These are phyloP conservation scores for Ceriops zippeliana DNA, from an alignment of 345 rosid genomes.

Conservation along the genomic window DNA sequence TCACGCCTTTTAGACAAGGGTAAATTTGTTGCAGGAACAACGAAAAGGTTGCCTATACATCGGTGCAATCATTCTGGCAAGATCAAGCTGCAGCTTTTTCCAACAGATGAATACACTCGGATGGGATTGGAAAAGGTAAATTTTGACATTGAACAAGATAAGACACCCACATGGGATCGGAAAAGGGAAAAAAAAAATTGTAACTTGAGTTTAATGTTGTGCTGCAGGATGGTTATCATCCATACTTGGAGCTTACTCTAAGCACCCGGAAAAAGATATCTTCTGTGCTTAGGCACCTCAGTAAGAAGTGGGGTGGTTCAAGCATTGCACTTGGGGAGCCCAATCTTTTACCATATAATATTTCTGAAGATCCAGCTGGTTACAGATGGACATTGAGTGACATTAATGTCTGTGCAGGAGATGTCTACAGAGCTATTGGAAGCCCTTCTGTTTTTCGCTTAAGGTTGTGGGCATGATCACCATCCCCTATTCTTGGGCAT, in stretches of 20 bases:
- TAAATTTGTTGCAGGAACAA: constrained; percentile 14
- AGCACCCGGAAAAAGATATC: constrained; percentile 62
- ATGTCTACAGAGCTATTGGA: constrained; percentile 58
- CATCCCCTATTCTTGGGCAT: constrained; percentile 10
- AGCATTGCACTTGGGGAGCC: constrained; percentile 60
- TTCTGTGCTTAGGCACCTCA: constrained; percentile 68
- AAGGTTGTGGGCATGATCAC: constrained; percentile 42
- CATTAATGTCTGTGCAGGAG: constrained; percentile 40
- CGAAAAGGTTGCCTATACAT: constrained; percentile 16
- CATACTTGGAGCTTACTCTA: constrained; percentile 83
- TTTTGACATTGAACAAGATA: neutral
- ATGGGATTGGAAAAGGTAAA: constrained; percentile 68
- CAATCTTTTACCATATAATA: constrained; percentile 50
- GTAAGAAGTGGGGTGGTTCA: constrained; percentile 68
- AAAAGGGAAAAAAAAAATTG: neutral
- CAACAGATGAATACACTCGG: constrained; percentile 60
- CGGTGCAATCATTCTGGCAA: constrained; percentile 38
- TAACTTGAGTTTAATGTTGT: constrained; percentile 6
- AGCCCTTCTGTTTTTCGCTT: constrained; percentile 71
- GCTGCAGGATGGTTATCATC: constrained; percentile 73
- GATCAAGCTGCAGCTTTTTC: constrained; percentile 86
- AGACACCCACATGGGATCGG: neutral
- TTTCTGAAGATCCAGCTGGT: constrained; percentile 25
- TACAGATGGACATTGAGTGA: constrained; percentile 54
- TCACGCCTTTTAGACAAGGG: constrained; percentile 9